Percentiles rank a stretch among this genome's conserved stretches.
Evolutionary conservation across 192 early-diverging fungal genomes (phyloP).

Genomic region (Podila epigama): DNA sequence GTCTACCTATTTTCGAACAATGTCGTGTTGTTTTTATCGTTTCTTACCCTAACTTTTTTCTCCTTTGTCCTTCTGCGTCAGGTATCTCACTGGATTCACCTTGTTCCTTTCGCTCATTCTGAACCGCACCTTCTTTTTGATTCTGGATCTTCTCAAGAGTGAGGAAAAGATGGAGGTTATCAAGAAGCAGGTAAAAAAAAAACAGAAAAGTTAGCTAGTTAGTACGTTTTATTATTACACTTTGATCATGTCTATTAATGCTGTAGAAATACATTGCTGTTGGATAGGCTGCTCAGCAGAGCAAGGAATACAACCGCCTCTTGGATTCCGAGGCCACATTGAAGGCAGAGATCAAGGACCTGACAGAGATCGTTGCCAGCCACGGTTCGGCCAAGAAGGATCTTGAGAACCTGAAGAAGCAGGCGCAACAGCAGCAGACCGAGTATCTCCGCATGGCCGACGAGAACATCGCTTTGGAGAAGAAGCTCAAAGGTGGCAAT

Average conservation of each 20-base stretch:
- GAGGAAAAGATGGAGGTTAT: constrained; percentile 57
- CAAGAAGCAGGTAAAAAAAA: constrained; percentile 41
- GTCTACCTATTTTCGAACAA: too few species aligned
- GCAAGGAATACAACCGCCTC: constrained; percentile 44
- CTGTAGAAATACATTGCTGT: background rate
- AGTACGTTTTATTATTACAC: background rate
- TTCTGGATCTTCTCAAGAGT: constrained; percentile 58
- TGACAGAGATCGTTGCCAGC: constrained; percentile 30
- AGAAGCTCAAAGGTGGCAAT: constrained; percentile 16
- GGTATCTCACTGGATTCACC: constrained; percentile 67
- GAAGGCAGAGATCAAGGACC: constrained; percentile 42
- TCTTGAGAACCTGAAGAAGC: constrained; percentile 56
- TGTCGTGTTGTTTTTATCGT: too few species aligned
- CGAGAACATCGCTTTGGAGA: constrained; percentile 43
- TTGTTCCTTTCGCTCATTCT: constrained; percentile 63
- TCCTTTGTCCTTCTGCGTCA: too few species aligned
- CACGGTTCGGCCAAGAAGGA: constrained; percentile 29
- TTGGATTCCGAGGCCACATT: constrained; percentile 43
- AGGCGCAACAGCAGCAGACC: constrained; percentile 47
- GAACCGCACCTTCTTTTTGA: constrained; percentile 61
- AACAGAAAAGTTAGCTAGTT: too few species aligned
- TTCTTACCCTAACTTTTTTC: too few species aligned
- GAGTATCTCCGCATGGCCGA: constrained; percentile 55
- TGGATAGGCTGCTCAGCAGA: constrained; percentile 45
- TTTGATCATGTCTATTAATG: background rate